These are phyloP conservation scores for Xanthoconium separans DNA, from an alignment of 1,284 basidiomycete genomes.

Conservation along the genomic window DNA sequence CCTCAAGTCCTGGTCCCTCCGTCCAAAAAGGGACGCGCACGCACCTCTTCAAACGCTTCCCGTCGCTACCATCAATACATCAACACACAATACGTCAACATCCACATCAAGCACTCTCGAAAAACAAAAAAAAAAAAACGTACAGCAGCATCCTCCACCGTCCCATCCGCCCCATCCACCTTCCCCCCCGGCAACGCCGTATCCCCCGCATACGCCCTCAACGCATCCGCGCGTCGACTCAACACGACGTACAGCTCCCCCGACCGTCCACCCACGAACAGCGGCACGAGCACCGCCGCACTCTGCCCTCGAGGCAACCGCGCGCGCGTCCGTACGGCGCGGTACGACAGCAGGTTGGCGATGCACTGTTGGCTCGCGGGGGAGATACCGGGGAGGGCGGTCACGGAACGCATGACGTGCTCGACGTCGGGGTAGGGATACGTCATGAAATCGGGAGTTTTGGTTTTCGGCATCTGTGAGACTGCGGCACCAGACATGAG, in stretches of 20 bases:
- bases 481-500: too few relatives aligned
- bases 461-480: neutral
- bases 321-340: slow-evolving; percentile 42
- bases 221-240: slow-evolving; percentile 65
- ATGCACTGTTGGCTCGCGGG: slow-evolving; percentile 29
- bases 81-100: neutral
- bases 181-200: slow-evolving; percentile 84
- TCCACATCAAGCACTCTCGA: too few relatives aligned
- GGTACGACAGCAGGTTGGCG: slow-evolving; percentile 54
- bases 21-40: too few relatives aligned
- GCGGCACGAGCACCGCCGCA: slow-evolving; percentile 73
- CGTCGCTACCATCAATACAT: slow-evolving; percentile 48
- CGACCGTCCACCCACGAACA: slow-evolving; percentile 72
- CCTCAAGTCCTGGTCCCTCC: too few relatives aligned
- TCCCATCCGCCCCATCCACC: slow-evolving; percentile 64
- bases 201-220: slow-evolving; percentile 79
- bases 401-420: neutral
- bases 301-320: slow-evolving; percentile 54
- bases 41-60: slow-evolving; percentile 72
- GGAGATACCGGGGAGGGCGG: too few relatives aligned
- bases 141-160: slow-evolving; percentile 79
- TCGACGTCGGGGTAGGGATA: slow-evolving; percentile 17
- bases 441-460: slow-evolving; percentile 12
- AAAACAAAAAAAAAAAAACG: slow-evolving; percentile 25
- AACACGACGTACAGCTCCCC: slow-evolving; percentile 83